phyloP scores from a whole-genome alignment of 257 asterid species.

The Handroanthus guayacan region DNA sequence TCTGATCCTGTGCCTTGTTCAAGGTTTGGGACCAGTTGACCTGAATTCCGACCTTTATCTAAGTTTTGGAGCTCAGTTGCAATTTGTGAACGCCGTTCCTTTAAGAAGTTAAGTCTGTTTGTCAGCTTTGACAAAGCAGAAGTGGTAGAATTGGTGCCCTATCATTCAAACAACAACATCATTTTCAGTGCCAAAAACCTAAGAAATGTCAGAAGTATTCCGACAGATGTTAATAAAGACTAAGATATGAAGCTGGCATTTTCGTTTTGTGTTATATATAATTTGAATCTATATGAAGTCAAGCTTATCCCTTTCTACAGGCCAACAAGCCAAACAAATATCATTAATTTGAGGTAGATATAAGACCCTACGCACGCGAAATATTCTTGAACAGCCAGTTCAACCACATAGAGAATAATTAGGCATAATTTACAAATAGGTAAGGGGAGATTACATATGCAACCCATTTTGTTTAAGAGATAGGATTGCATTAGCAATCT shows the following conservation, averaged over 20 bases:
- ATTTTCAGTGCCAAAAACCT: slow-evolving; percentile 26
- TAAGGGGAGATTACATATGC: background rate
- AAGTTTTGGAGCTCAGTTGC: slow-evolving; percentile 68
- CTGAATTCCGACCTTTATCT: slow-evolving; percentile 56
- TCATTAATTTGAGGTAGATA: background rate
- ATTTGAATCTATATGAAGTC: background rate
- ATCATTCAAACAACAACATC: slow-evolving; percentile 43
- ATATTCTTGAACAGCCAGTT: slow-evolving; percentile 5
- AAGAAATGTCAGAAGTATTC: slow-evolving; percentile 10
- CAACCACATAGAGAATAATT: background rate
- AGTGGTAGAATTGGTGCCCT: slow-evolving; percentile 74
- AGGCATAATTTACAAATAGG: background rate
- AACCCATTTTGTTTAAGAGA: background rate
- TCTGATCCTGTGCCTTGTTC: slow-evolving; percentile 52
- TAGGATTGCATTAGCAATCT: slow-evolving; percentile 7
- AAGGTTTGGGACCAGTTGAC: slow-evolving; percentile 42
- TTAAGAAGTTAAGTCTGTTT: slow-evolving; percentile 88
- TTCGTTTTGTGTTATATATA: background rate
- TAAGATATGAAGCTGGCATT: background rate
- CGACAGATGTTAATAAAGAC: background rate
- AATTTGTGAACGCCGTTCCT: slow-evolving; percentile 82
- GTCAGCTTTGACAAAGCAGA: slow-evolving; percentile 90
- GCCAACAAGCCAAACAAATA: background rate
- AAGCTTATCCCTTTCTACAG: background rate
- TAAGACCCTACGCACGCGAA: slow-evolving; percentile 3